These are phyloP conservation scores for Beauveria medogensis DNA, from an alignment of 2,329 filamentous ascomycete species.

Conservation along the genomic window DNA sequence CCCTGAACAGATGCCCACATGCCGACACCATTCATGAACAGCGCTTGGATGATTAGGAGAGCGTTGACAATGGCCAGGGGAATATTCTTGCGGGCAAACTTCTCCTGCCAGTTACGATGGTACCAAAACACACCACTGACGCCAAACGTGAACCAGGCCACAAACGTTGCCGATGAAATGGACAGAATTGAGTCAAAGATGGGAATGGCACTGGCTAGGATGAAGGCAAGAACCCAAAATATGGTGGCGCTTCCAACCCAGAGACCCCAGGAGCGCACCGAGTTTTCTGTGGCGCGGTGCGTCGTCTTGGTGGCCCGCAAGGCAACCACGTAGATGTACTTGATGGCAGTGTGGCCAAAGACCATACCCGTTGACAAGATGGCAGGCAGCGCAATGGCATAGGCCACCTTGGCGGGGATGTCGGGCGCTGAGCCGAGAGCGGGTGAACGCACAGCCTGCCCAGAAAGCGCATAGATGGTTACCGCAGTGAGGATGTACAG, in stretches of 20 bases:
- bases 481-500: slow-evolving; percentile 26
- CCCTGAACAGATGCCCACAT: slow-evolving; percentile 26
- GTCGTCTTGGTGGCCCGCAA: slow-evolving; percentile 26
- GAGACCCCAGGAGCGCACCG: slow-evolving; percentile 25
- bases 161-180: slow-evolving; percentile 28
- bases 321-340: slow-evolving; percentile 26
- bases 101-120: slow-evolving; percentile 27
- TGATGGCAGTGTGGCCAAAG: slow-evolving; percentile 25
- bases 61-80: slow-evolving; percentile 21
- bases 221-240: slow-evolving; percentile 28
- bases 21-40: slow-evolving; percentile 29
- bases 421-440: slow-evolving; percentile 26
- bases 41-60: slow-evolving; percentile 23
- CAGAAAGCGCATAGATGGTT: slow-evolving; percentile 24
- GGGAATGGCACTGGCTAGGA: slow-evolving; percentile 29
- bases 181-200: slow-evolving; percentile 30
- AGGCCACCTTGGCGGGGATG: slow-evolving; percentile 24
- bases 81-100: slow-evolving; percentile 23
- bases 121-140: slow-evolving; percentile 29
- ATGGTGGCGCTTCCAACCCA: slow-evolving; percentile 26
- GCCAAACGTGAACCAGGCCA: slow-evolving; percentile 31
- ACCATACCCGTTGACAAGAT: slow-evolving; percentile 24
- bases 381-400: slow-evolving; percentile 23
- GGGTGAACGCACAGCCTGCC: slow-evolving; percentile 24
- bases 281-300: slow-evolving; percentile 25